Evolutionary conservation across 148 eudicot genomes (phyloP).

Genomic region (Polygonum aviculare): DNA sequence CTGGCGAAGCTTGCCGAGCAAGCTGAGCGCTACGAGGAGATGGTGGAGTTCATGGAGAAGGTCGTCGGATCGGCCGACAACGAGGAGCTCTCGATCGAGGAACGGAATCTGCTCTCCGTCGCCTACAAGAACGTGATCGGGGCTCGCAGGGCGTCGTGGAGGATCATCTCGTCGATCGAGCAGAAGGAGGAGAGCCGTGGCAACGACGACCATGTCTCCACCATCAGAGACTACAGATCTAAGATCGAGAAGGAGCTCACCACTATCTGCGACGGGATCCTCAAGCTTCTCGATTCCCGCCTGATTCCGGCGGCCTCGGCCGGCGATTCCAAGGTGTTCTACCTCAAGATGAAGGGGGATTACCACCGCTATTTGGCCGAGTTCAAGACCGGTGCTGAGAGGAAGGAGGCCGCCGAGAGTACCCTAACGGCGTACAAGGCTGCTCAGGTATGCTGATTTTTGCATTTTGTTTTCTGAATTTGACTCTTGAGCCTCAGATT

Average conservation of each 20-base stretch:
- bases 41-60: constrained; percentile 65
- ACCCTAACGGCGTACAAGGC: constrained; percentile 42
- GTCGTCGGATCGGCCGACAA: constrained; percentile 23
- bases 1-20: constrained; percentile 68
- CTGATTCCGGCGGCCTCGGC: constrained; percentile 30
- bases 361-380: constrained; percentile 50
- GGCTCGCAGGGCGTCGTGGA: constrained; percentile 65
- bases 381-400: constrained; percentile 36
- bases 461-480: background rate
- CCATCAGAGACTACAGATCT: constrained; percentile 39
- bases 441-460: constrained; percentile 37
- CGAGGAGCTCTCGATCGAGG: constrained; percentile 56
- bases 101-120: constrained; percentile 82
- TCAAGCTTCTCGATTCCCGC: constrained; percentile 31
- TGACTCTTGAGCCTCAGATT: background rate
- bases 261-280: constrained; percentile 36
- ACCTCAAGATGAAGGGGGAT: constrained; percentile 58
- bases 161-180: constrained; percentile 63
- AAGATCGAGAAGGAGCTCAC: constrained; percentile 47
- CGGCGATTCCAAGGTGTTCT: constrained; percentile 44
- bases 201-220: constrained; percentile 55
- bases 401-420: constrained; percentile 46
- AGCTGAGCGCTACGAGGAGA: constrained; percentile 73
- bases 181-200: constrained; percentile 65
- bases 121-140: constrained; percentile 96